Evolutionary conservation across 2,329 filamentous ascomycete genomes (phyloP), one percentile per base, ranked within the genome.

Genomic region (Chalaropsis ovoidea): DNA sequence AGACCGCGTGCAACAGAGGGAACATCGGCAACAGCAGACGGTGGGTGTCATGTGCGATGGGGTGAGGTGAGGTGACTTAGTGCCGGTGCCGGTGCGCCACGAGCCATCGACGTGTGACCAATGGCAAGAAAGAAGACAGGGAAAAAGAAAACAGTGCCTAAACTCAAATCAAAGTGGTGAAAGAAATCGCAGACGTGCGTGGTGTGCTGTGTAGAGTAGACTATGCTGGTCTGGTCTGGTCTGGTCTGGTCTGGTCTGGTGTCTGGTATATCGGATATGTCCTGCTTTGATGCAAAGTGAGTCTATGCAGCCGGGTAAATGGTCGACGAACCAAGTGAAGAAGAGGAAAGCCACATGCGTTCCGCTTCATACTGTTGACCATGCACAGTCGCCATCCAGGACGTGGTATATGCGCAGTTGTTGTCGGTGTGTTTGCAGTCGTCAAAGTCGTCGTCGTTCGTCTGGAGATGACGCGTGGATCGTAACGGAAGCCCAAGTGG

Each of bases 231-330:
- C 24, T 22, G 24, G 24, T 35, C 24, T 22, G 24, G 24, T 35
- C 24, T 22, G 24, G 24, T 35, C 35, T 39, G 35, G 35, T 10
- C 35, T 39, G 35, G 35, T 10, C 24, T 22, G 24, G 24, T 35
- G 27, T 17, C 54, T 39, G 24, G 31, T 39, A 19, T 58, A 58
- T 58, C 54, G 54, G 31, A n/a, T 58, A 49, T 47, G 41, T 62
- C 61, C 61, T 62, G 61, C 61, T 24, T 62, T n/a, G 42, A 47
- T 62, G 61, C 45, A 45, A 47, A 47, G 61, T 62, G 61, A 62
- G 61, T 62, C 61, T 62, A 47, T 62, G 45, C 61, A 62, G 45
- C 42, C 22, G 24, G 39, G 45, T 31, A 41, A 35, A 47, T 62
- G 61, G 61, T 62, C 41, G 61, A 49, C 61, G 61, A 62, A 62